Evolutionary conservation across 148 eudicot genomes (phyloP).

Genomic region (Chenopodium berlandieri): DNA sequence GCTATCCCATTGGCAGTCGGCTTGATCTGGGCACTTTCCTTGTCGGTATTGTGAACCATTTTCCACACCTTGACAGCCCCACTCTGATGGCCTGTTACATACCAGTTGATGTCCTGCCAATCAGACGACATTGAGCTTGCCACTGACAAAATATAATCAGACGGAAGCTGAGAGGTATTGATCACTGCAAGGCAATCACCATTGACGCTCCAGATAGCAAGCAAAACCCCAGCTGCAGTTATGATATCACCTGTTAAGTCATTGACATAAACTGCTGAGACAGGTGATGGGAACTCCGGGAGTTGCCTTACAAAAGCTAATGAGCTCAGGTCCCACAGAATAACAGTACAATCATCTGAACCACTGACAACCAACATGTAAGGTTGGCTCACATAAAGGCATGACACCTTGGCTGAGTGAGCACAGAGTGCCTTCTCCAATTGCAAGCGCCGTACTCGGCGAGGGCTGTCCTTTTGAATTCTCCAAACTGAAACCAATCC

Average conservation of each 20-base stretch:
- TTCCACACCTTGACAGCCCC: constrained; percentile 93
- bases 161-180: constrained; percentile 91
- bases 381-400: constrained; percentile 86
- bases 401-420: constrained; percentile 69
- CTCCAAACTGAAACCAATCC: constrained; percentile 88
- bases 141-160: constrained; percentile 76
- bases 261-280: constrained; percentile 80
- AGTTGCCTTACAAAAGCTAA: constrained; percentile 75
- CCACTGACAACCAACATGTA: constrained; percentile 93
- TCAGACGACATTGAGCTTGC: constrained; percentile 73
- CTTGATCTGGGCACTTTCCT: constrained; percentile 40
- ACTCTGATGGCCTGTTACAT: constrained; percentile 90
- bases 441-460: constrained; percentile 45
- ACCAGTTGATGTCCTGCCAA: constrained; percentile 88
- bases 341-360: constrained; percentile 86
- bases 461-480: constrained; percentile 61
- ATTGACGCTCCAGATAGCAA: constrained; percentile 89
- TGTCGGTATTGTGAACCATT: constrained; percentile 65
- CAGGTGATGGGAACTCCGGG: constrained; percentile 85
- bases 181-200: constrained; percentile 86
- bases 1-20: constrained; percentile 29
- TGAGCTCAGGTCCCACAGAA: constrained; percentile 92
- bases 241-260: constrained; percentile 80
- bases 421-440: constrained; percentile 77
- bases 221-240: constrained; percentile 86